Evolutionary conservation across 2,329 filamentous ascomycete species (phyloP).

Genomic region (Hortaea werneckii): DNA sequence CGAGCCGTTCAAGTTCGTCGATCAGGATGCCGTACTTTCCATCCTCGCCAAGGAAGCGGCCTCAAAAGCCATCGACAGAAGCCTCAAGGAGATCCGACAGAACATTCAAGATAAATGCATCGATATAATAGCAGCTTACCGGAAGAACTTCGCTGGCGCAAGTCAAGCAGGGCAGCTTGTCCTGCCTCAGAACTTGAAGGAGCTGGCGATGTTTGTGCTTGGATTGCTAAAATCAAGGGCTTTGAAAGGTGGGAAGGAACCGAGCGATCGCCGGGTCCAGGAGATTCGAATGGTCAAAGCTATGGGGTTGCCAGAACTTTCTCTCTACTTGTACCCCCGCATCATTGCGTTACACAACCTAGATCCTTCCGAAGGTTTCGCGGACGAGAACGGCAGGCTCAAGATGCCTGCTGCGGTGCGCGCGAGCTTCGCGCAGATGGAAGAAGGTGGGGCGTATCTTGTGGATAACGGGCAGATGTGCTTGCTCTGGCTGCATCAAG

Average conservation of each 20-base stretch:
- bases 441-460: slow-evolving; percentile 87
- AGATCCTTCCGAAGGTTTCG: slow-evolving; percentile 76
- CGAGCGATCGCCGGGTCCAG: slow-evolving; percentile 79
- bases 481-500: slow-evolving; percentile 82
- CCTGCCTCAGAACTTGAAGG: slow-evolving; percentile 89
- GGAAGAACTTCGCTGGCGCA: slow-evolving; percentile 79
- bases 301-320: slow-evolving; percentile 77
- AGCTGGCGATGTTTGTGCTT: slow-evolving; percentile 93
- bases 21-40: slow-evolving; percentile 84
- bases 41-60: slow-evolving; percentile 90
- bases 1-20: slow-evolving; percentile 82
- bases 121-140: slow-evolving; percentile 82
- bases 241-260: slow-evolving; percentile 85
- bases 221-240: slow-evolving; percentile 81
- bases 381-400: slow-evolving; percentile 82
- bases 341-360: slow-evolving; percentile 90
- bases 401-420: slow-evolving; percentile 72
- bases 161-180: slow-evolving; percentile 89
- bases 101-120: slow-evolving; percentile 83
- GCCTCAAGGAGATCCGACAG: slow-evolving; percentile 75
- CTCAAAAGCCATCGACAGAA: slow-evolving; percentile 62
- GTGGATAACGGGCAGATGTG: slow-evolving; percentile 92
- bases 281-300: slow-evolving; percentile 83
- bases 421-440: slow-evolving; percentile 75
- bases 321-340: slow-evolving; percentile 86